phyloP scores from a whole-genome alignment of 2,329 filamentous ascomycete genomes.

The Clarireedia homoeocarpa region DNA sequence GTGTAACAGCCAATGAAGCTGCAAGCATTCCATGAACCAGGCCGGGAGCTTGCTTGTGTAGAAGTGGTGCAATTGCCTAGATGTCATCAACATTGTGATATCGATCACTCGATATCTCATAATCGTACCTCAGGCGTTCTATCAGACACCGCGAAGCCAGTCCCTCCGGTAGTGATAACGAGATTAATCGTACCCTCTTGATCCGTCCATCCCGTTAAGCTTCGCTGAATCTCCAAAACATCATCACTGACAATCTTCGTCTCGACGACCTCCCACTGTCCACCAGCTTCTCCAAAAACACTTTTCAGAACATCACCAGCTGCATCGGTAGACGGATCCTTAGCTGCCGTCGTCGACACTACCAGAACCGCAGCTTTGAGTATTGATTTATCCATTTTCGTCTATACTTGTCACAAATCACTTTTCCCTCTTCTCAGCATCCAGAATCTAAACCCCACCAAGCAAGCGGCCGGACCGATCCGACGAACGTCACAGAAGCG shows the following conservation, averaged over 20 bases:
- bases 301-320: slow-evolving; percentile 59
- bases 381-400: slow-evolving; percentile 33
- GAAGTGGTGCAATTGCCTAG: slow-evolving; percentile 67
- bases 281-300: slow-evolving; percentile 61
- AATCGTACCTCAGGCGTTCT: slow-evolving; percentile 72
- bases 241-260: slow-evolving; percentile 75
- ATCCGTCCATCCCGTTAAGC: slow-evolving; percentile 69
- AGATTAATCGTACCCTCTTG: slow-evolving; percentile 57
- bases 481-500: not conserved
- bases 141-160: slow-evolving; percentile 81
- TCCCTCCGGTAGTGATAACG: slow-evolving; percentile 84
- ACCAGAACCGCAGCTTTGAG: slow-evolving; percentile 74
- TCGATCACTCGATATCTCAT: not conserved
- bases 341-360: slow-evolving; percentile 81
- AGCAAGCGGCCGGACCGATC: not conserved
- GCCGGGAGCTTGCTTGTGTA: slow-evolving; percentile 81
- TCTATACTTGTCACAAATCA: not conserved
- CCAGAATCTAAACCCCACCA: not conserved
- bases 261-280: slow-evolving; percentile 62
- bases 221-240: slow-evolving; percentile 63
- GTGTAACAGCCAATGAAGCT: slow-evolving; percentile 75
- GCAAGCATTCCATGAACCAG: slow-evolving; percentile 94
- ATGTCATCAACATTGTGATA: slow-evolving; percentile 8
- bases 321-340: slow-evolving; percentile 71
- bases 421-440: not conserved